These are phyloP conservation scores for Zymoseptoria crescenta DNA, from an alignment of 2,329 filamentous ascomycete genomes.

Conservation along the genomic window DNA sequence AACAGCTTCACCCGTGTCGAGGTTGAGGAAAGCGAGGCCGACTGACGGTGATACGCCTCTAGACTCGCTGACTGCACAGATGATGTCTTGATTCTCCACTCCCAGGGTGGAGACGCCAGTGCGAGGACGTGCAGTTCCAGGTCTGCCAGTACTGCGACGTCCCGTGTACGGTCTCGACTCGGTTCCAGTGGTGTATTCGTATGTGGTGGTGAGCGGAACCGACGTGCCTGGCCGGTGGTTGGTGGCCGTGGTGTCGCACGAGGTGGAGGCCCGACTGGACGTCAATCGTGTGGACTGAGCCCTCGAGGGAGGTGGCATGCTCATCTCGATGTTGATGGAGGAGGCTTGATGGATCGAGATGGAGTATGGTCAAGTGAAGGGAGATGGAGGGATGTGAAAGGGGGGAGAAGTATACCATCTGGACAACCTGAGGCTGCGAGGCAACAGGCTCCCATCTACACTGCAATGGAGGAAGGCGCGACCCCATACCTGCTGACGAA, in stretches of 20 bases:
- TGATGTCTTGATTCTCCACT: constrained; percentile 57
- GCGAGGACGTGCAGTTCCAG: constrained; percentile 34
- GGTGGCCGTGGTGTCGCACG: background rate
- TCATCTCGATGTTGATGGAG: background rate
- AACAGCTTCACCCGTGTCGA: constrained; percentile 74
- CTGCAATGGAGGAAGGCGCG: background rate
- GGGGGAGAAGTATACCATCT: background rate
- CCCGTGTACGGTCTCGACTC: constrained; percentile 19
- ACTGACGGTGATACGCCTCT: constrained; percentile 79
- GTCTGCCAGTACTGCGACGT: constrained; percentile 17
- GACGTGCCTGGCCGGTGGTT: constrained; percentile 4
- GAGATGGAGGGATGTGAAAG: background rate
- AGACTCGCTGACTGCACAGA: constrained; percentile 85
- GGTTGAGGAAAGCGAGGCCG: constrained; percentile 78
- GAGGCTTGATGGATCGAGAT: background rate
- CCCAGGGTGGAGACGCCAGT: constrained; percentile 52
- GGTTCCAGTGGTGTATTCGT: constrained; percentile 16
- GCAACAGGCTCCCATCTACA: background rate
- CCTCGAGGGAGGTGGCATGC: constrained; percentile 1
- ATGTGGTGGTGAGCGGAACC: constrained; percentile 6
- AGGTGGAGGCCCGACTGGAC: background rate
- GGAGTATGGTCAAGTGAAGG: background rate
- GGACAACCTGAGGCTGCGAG: background rate
- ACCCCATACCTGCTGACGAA: background rate
- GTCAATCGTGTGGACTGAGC: background rate